Evolutionary conservation across 176 grass and related monocot species (phyloP).

Genomic region (Zea luxurians): DNA sequence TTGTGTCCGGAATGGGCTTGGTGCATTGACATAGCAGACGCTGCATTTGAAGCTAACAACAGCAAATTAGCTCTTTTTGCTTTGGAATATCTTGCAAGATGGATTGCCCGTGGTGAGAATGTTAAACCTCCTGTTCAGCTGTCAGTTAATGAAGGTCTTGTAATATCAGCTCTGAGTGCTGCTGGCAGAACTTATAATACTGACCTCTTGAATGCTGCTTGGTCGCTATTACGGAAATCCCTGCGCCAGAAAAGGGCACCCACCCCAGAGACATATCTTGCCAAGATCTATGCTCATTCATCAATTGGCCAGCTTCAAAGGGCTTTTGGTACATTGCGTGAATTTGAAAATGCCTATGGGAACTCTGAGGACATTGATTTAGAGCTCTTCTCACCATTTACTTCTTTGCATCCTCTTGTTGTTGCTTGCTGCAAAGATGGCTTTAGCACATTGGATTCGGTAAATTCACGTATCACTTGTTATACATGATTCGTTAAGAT

Average conservation of each 20-base stretch:
- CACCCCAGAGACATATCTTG: conserved; percentile 74
- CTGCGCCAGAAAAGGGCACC: conserved; percentile 76
- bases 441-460: conserved; percentile 78
- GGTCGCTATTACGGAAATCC: conserved; percentile 68
- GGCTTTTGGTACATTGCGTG: conserved; percentile 75
- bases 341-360: conserved; percentile 86
- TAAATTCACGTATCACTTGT: conserved; percentile 41
- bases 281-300: conserved; percentile 92
- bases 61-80: conserved; percentile 70
- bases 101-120: conserved; percentile 74
- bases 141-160: conserved; percentile 84
- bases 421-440: conserved; percentile 85
- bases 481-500: conserved; percentile 24
- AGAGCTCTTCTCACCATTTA: conserved; percentile 93
- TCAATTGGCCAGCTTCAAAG: conserved; percentile 81
- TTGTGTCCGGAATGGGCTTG: conserved; percentile 66
- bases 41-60: conserved; percentile 79
- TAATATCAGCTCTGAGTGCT: conserved; percentile 69
- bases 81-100: conserved; percentile 77
- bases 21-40: conserved; percentile 74
- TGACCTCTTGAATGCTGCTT: conserved; percentile 74
- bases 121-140: conserved; percentile 52
- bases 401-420: conserved; percentile 81
- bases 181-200: conserved; percentile 65
- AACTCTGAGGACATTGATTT: conserved; percentile 60